phyloP scores from a whole-genome alignment of 768 basidiomycete genomes.

The Naganishia kalamii region DNA sequence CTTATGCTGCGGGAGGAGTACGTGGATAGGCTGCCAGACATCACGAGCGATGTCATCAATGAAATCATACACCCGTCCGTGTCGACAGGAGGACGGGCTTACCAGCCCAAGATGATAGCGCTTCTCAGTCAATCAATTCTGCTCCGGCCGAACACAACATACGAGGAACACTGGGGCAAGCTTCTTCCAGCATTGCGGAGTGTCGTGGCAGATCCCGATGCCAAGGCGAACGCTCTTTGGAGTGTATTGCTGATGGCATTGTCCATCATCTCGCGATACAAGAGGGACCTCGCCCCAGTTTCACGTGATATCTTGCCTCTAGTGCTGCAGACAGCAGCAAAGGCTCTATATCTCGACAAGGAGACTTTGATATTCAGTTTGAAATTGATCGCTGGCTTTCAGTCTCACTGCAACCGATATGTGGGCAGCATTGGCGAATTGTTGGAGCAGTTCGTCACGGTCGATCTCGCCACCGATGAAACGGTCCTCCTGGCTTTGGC shows the following conservation, averaged over 20 bases:
- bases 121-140: slow-evolving; percentile 21
- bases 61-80: slow-evolving; percentile 2
- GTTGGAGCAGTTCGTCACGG: background rate
- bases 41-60: slow-evolving; percentile 13
- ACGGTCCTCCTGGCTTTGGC: background rate
- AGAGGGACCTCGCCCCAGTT: slow-evolving; percentile 7
- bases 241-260: slow-evolving; percentile 5
- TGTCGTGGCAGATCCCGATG: background rate
- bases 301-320: slow-evolving; percentile 14
- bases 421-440: background rate
- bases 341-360: background rate
- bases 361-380: slow-evolving; percentile 13
- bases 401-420: slow-evolving; percentile 2
- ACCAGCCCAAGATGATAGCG: slow-evolving; percentile 17
- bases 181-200: background rate
- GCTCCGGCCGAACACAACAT: background rate
- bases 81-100: background rate
- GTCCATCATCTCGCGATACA: slow-evolving; percentile 14
- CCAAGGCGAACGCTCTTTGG: background rate
- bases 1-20: slow-evolving; percentile 22
- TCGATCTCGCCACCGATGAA: background rate
- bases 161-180: slow-evolving; percentile 1
- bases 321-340: background rate
- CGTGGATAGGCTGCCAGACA: slow-evolving; percentile 19
- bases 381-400: slow-evolving; percentile 18